Evolutionary conservation across 225 moss, liverwort and hornwort genomes (phyloP).

Genomic region (Pleurozium schreberi): DNA sequence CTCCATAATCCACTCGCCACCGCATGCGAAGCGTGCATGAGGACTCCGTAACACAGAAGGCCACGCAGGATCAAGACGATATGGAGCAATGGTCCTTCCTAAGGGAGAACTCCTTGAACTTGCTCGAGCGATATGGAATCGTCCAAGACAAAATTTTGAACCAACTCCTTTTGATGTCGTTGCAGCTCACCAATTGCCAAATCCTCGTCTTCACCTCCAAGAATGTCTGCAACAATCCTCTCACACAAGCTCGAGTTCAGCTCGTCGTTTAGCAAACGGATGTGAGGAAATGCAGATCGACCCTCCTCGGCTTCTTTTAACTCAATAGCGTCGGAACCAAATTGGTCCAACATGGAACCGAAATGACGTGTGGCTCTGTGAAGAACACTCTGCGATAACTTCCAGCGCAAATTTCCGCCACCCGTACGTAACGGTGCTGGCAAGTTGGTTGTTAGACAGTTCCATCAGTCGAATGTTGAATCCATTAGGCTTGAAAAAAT

Average conservation of each 20-base stretch:
- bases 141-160: not conserved
- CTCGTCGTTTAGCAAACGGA: not conserved
- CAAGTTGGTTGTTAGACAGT: not conserved
- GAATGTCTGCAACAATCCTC: conserved; percentile 1
- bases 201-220: not conserved
- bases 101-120: not conserved
- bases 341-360: not conserved
- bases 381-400: conserved; percentile 19
- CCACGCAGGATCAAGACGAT: conserved; percentile 14
- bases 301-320: not conserved
- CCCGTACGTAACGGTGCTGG: not conserved
- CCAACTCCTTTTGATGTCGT: not conserved
- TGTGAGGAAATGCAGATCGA: conserved; percentile 13
- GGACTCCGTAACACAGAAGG: conserved; percentile 10
- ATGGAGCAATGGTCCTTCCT: not conserved
- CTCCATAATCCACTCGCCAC: conserved; percentile 31
- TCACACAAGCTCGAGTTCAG: not conserved
- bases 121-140: not conserved
- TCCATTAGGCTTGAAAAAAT: not conserved
- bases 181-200: not conserved
- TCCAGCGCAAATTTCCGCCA: conserved; percentile 10
- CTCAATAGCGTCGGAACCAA: not conserved
- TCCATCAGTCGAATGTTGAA: conserved; percentile 8
- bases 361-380: not conserved
- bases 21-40: conserved; percentile 16